Conservation (phyloP, 805 yeast genomes). For the Schwanniomyces sp. region DNA sequence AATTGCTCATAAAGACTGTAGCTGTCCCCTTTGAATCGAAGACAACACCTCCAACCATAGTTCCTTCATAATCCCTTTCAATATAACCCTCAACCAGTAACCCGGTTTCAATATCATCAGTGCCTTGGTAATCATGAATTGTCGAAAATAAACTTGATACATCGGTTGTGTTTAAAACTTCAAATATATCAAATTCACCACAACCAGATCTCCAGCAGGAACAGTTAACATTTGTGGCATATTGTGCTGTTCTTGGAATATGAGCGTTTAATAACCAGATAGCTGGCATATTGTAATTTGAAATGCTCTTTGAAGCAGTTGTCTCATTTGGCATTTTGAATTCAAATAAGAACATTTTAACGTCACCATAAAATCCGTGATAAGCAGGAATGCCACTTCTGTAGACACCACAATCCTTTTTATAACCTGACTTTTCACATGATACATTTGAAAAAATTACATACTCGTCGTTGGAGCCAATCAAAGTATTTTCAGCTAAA, state of each 20-base stretch:
- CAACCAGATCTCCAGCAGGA: conserved; percentile 79
- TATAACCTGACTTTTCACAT: conserved; percentile 55
- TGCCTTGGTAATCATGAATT: conserved; percentile 75
- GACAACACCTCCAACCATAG: conserved; percentile 72
- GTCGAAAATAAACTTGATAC: conserved; percentile 59
- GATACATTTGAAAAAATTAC: conserved; percentile 57
- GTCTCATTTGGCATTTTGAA: conserved; percentile 65
- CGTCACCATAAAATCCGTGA: conserved; percentile 66
- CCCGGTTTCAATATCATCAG: conserved; percentile 61
- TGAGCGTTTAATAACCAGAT: conserved; percentile 74
- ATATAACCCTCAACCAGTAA: conserved; percentile 57
- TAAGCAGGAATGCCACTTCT: conserved; percentile 72
- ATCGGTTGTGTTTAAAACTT: conserved; percentile 65
- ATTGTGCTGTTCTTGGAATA: conserved; percentile 75
- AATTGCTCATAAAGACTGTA: conserved; percentile 58
- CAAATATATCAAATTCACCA: conserved; percentile 78
- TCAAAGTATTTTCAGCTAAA: conserved; percentile 46
- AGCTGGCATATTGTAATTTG: conserved; percentile 65
- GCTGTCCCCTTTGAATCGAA: conserved; percentile 63
- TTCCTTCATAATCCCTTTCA: conserved; percentile 47
- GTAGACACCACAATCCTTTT: conserved; percentile 71
- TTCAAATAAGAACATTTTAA: conserved; percentile 72
- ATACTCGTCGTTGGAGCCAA: conserved; percentile 60
- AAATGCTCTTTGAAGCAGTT: conserved; percentile 21
- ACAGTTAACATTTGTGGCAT: conserved; percentile 59